These are phyloP conservation scores for Sporobolomyces roseus DNA, from an alignment of 768 basidiomycete species.

Conservation along the genomic window DNA sequence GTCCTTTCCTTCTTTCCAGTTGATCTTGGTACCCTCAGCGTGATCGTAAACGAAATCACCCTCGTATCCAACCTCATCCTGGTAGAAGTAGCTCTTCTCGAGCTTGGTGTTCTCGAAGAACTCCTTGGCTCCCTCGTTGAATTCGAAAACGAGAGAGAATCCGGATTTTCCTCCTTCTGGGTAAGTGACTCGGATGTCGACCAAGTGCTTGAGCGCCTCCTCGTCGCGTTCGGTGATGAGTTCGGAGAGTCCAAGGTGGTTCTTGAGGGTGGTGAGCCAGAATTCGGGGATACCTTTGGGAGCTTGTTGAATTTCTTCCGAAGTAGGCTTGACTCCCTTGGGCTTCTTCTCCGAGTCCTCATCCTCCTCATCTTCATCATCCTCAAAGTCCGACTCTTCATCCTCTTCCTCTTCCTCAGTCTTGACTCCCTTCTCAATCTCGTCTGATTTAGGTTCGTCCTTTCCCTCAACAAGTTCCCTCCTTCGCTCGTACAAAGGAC, in stretches of 20 bases:
- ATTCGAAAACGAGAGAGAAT: slow-evolving; percentile 83
- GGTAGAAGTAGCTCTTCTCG: slow-evolving; percentile 89
- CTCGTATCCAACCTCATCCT: slow-evolving; percentile 58
- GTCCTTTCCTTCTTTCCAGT: slow-evolving; percentile 98
- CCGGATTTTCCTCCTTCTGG: slow-evolving; percentile 70
- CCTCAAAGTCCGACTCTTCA: slow-evolving; percentile 35
- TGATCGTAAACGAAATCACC: slow-evolving; percentile 97
- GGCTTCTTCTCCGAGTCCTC: slow-evolving; percentile 39
- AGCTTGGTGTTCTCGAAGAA: slow-evolving; percentile 80
- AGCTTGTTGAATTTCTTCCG: slow-evolving; percentile 45
- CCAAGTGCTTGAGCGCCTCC: slow-evolving; percentile 74
- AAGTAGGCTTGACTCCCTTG: slow-evolving; percentile 44
- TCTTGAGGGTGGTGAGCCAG: slow-evolving; percentile 94
- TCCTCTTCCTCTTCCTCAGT: slow-evolving; percentile 60
- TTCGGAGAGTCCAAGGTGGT: slow-evolving; percentile 78
- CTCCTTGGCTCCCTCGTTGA: slow-evolving; percentile 64
- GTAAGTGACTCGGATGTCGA: slow-evolving; percentile 76
- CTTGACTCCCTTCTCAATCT: slow-evolving; percentile 76
- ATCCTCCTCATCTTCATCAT: slow-evolving; percentile 44
- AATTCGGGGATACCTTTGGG: slow-evolving; percentile 78
- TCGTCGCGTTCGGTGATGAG: slow-evolving; percentile 91
- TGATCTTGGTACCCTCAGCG: slow-evolving; percentile 83
- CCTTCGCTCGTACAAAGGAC: slow-evolving; percentile 81
- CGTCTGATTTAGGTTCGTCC: slow-evolving; percentile 67
- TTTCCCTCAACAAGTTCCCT: slow-evolving; percentile 75